These are phyloP conservation scores for Phialemoniopsis sp. DNA, from an alignment of 2,329 filamentous ascomycete species.

Conservation along the genomic window DNA sequence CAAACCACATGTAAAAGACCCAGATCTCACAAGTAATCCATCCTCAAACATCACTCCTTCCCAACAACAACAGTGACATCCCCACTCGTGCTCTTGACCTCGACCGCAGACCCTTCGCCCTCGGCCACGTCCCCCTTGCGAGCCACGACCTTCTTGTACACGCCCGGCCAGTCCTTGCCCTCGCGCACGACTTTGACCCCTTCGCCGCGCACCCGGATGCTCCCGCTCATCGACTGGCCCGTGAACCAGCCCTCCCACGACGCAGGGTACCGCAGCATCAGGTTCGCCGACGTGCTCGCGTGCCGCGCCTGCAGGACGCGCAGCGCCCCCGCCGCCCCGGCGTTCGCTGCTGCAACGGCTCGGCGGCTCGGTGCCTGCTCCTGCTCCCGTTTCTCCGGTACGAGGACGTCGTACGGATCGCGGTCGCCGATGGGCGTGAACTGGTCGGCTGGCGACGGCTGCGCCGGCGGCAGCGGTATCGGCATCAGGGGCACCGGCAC, in stretches of 20 bases:
- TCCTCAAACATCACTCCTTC: background rate
- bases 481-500: slow-evolving; percentile 1
- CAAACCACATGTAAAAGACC: too few species aligned
- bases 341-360: background rate
- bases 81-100: slow-evolving; percentile 23
- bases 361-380: background rate
- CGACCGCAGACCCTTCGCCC: slow-evolving; percentile 22
- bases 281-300: slow-evolving; percentile 35
- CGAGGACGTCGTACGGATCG: slow-evolving; percentile 10
- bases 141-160: slow-evolving; percentile 25
- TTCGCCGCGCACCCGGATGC: slow-evolving; percentile 32
- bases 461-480: background rate
- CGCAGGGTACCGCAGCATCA: slow-evolving; percentile 39
- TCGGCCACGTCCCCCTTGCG: slow-evolving; percentile 31
- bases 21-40: too few species aligned
- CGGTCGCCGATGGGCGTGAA: slow-evolving; percentile 7
- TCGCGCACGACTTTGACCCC: slow-evolving; percentile 32
- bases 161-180: slow-evolving; percentile 22
- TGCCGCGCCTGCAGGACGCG: slow-evolving; percentile 34
- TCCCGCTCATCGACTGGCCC: slow-evolving; percentile 34
- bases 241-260: slow-evolving; percentile 44
- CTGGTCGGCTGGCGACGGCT: background rate
- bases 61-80: slow-evolving; percentile 19
- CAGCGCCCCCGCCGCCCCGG: slow-evolving; percentile 13
- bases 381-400: background rate